Evolutionary conservation across 2,329 filamentous ascomycete genomes (phyloP).

Genomic region (Aspergillus tanneri): DNA sequence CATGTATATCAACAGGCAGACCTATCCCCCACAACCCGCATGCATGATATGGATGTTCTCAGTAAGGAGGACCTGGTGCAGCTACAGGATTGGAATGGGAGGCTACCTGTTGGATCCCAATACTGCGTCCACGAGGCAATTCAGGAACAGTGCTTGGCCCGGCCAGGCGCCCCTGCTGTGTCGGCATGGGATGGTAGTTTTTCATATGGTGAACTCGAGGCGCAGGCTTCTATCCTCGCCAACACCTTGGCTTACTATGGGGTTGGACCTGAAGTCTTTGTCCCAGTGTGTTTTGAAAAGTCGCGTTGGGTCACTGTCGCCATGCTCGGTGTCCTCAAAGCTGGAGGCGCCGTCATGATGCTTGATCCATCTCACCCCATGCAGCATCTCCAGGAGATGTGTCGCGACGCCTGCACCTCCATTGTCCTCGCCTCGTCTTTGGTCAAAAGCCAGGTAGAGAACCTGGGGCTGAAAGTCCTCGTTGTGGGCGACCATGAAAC

Average conservation of each 20-base stretch:
- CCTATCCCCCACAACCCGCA: not conserved
- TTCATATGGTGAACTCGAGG: conserved; percentile 14
- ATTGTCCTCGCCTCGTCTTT: conserved; percentile 12
- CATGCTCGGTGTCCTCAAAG: conserved; percentile 12
- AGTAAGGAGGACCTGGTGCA: not conserved
- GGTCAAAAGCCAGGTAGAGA: not conserved
- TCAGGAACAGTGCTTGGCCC: conserved; percentile 38
- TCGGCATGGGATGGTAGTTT: conserved; percentile 16
- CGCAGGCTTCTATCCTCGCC: conserved; percentile 21
- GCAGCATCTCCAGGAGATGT: conserved; percentile 14
- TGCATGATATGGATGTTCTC: not conserved
- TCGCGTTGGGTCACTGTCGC: conserved; percentile 4
- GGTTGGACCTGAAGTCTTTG: conserved; percentile 18
- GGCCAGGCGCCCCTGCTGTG: conserved; percentile 17
- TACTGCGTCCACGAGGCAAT: conserved; percentile 26
- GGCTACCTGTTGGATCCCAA: not conserved
- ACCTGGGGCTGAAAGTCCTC: not conserved
- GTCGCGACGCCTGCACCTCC: conserved; percentile 1
- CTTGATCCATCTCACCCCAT: conserved; percentile 11
- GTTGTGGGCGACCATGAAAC: not conserved
- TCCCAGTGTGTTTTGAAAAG: conserved; percentile 10
- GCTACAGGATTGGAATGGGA: not conserved
- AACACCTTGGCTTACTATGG: conserved; percentile 25
- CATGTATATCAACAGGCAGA: not conserved
- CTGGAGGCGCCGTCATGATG: conserved; percentile 13